Evolutionary conservation across 768 basidiomycete species (phyloP), one percentile per base, ranked within the genome.

Genomic region (Favolaschia claudopus): DNA sequence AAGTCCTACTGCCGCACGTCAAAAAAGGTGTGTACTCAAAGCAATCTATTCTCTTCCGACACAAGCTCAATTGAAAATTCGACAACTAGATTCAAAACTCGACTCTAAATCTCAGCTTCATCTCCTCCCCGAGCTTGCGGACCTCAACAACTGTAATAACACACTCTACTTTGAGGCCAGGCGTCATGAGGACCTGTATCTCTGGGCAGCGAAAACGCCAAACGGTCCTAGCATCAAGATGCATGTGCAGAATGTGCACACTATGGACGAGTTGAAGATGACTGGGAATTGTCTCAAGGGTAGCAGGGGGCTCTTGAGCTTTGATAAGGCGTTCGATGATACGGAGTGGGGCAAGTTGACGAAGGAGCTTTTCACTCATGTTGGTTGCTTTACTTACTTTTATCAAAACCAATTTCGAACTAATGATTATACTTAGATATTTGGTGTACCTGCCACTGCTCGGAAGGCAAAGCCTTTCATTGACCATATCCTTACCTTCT

Each of bases 221-320:
- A 99, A 99, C 69, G 97, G 97, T 10, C 97, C 97, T 14, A 96
- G 92, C 69, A 87, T 96, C 70, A 98, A 98, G 74, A 84, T 98
- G 81, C 97, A 99, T 70, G 96, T 98, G 15, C 96, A 97, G 76
- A 99, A 99, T 70, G 83, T 96, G 52, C 97, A 99, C 74, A 99
- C 97, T 38, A 99, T 99, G 97, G 97, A 99, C 77, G 97, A 99
- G 75, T 82, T 99, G 64, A 99, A 99, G 79, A 92, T 99, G 96
- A 96, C 95, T 7, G 97, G 97, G 29, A 99, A 99, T 74, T 99
- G 97, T 74, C 76, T 99, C 65, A 97, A 96, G 76, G 97, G 97
- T 17, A 93, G 92, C 69, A 80, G 97, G 50, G 96, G 96, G 5
- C 77, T 99, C 51, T 77, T 99, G 63, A 93, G 92, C 70, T 99